phyloP scores from a whole-genome alignment of 2,329 filamentous ascomycete genomes.

The Fusarium subtropicale region DNA sequence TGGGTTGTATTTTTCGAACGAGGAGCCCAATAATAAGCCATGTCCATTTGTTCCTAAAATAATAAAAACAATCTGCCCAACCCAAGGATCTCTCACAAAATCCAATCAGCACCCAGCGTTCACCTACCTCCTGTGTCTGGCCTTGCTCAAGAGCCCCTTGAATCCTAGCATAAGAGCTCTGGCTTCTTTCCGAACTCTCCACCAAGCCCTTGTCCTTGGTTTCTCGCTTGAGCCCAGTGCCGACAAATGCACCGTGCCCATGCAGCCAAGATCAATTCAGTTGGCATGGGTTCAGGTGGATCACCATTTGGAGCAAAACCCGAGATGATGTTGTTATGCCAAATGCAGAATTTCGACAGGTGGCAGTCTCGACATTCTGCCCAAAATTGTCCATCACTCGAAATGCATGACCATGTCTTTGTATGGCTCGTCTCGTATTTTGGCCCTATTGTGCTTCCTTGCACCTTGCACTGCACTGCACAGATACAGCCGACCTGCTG shows the following conservation, averaged over 20 bases:
- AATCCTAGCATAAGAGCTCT: slow-evolving; percentile 27
- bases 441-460: slow-evolving; percentile 11
- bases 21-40: slow-evolving; percentile 5
- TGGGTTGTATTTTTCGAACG: slow-evolving; percentile 4
- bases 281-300: slow-evolving; percentile 40
- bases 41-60: slow-evolving; percentile 17
- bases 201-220: slow-evolving; percentile 39
- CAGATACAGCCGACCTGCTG: slow-evolving; percentile 6
- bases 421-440: slow-evolving; percentile 23
- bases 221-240: slow-evolving; percentile 43
- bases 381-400: slow-evolving; percentile 16
- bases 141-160: slow-evolving; percentile 40
- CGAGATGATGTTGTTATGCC: slow-evolving; percentile 41
- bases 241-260: slow-evolving; percentile 43
- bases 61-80: slow-evolving; percentile 37
- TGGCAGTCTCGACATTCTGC: slow-evolving; percentile 22
- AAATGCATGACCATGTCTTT: slow-evolving; percentile 12
- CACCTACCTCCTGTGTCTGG: slow-evolving; percentile 36
- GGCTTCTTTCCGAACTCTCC: slow-evolving; percentile 36
- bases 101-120: slow-evolving; percentile 35
- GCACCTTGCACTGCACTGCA: slow-evolving; percentile 10
- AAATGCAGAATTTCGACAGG: slow-evolving; percentile 39
- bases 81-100: slow-evolving; percentile 15
- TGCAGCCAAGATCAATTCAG: slow-evolving; percentile 40
- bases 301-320: slow-evolving; percentile 37